Evolutionary conservation across 2,329 filamentous ascomycete species (phyloP), one percentile per base, ranked within the genome.

Genomic region (Teratosphaeriaceae sp.): DNA sequence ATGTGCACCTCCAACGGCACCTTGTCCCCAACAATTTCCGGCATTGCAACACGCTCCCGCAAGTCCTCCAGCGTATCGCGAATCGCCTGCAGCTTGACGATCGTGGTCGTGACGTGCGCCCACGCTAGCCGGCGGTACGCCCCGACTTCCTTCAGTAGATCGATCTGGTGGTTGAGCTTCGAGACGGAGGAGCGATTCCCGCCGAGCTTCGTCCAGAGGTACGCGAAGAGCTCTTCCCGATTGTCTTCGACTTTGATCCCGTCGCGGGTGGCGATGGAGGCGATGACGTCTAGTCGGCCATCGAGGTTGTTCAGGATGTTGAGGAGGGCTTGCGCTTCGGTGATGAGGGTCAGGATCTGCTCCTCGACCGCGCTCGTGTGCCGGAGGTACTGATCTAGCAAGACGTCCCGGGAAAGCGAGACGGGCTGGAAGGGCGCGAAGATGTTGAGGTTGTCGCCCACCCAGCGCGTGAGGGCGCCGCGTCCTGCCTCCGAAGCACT

Each of bases 21-120:
- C 3, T 65, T 62, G 6, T 67, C 66, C 1, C 73, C 73, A 9
- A 80, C 55, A 8, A 83, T 61, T 50, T 80, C 80, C 0, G 85
- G 84, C 43, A 76, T 74, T 0, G 78, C 79, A 8, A 89, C 82
- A 5, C 82, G 70, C 46, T 88, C 83, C 19, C 84, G 70, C 52
- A 94, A 62, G 54, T 88, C 83, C 51, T 82, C 79, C 11, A 94
- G 66, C 34, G 80, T 79, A 2, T 79, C 75, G 52, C 81, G 76
- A 48, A 92, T 90, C 43, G 78, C 78, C 61, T 86, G 78, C 26
- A 92, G 71, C 55, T 88, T 85, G 31, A 87, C 66, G 13, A 92
- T 69, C 0, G 88, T 80, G 2, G 73, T 73, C 13, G 69, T 75
- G n/a, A 94, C 77, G 59, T 88, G 85, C 13, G 69, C 70, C 42